phyloP scores from a whole-genome alignment of 306 rosid genomes.

The Abrus pulchellus region DNA sequence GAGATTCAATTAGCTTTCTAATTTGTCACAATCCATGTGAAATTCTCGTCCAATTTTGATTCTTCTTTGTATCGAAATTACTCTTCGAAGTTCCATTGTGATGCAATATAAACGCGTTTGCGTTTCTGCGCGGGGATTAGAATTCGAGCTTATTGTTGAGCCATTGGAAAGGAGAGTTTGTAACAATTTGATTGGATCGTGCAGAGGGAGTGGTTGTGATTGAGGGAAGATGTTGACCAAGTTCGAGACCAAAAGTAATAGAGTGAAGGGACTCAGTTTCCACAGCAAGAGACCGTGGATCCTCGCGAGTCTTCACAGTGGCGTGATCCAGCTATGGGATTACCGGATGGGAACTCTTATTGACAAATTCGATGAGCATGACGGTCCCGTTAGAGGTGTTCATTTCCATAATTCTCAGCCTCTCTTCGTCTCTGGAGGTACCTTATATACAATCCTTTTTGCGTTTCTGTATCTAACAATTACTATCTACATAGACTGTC shows the following conservation, averaged over 20 bases:
- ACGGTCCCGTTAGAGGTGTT: slow-evolving; percentile 97
- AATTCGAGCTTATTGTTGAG: slow-evolving; percentile 30
- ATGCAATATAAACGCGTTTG: background rate
- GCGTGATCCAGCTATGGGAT: slow-evolving; percentile 99
- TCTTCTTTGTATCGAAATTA: background rate
- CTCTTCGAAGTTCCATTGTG: slow-evolving; percentile 5
- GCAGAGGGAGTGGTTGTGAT: slow-evolving; percentile 48
- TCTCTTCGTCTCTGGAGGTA: slow-evolving; percentile 95
- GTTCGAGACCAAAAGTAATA: slow-evolving; percentile 96
- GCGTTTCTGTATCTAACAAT: slow-evolving; percentile 11
- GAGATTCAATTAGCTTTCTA: background rate
- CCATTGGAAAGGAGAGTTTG: slow-evolving; percentile 34
- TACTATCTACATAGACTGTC: background rate
- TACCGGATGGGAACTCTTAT: slow-evolving; percentile 97
- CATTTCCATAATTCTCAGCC: slow-evolving; percentile 99
- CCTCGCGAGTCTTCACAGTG: slow-evolving; percentile 99
- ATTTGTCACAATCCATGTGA: background rate
- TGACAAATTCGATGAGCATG: slow-evolving; percentile 96
- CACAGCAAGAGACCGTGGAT: slow-evolving; percentile 97
- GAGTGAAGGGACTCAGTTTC: slow-evolving; percentile 98
- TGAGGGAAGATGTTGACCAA: slow-evolving; percentile 86
- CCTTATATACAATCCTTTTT: background rate
- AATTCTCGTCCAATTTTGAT: slow-evolving; percentile 30
- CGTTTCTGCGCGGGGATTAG: slow-evolving; percentile 31
- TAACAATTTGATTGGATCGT: slow-evolving; percentile 52